These are phyloP conservation scores for Lablab purpureus DNA, from an alignment of 306 rosid genomes.

Conservation along the genomic window DNA sequence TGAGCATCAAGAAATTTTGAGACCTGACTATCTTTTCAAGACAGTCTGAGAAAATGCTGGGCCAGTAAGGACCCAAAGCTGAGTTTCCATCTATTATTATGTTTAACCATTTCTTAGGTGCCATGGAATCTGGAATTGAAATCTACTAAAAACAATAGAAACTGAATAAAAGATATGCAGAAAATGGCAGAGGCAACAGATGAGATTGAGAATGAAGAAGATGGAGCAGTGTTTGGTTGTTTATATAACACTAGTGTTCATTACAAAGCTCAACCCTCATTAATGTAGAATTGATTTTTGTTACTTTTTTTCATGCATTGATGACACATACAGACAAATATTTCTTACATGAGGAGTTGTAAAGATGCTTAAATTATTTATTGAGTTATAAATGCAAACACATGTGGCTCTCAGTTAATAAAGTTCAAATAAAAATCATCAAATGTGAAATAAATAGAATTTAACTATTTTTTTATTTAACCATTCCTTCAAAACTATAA, in stretches of 20 bases:
- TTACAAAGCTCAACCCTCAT: neutral
- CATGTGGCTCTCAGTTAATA: too few species aligned
- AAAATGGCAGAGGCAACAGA: neutral
- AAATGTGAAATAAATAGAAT: too few species aligned
- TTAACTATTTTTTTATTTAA: too few species aligned
- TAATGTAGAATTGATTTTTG: too few species aligned
- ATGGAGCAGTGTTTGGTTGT: neutral
- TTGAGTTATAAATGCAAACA: too few species aligned
- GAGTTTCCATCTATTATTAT: slow-evolving; percentile 40
- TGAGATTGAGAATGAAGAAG: neutral
- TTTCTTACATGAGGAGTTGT: too few species aligned
- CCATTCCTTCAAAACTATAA: too few species aligned
- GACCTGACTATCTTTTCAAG: slow-evolving; percentile 43
- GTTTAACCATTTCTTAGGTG: neutral
- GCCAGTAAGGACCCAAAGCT: slow-evolving; percentile 7
- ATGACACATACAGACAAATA: too few species aligned
- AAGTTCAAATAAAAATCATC: too few species aligned
- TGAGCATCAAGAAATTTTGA: neutral
- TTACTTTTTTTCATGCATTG: too few species aligned
- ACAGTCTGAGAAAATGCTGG: slow-evolving; percentile 5
- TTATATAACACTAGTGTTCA: too few species aligned
- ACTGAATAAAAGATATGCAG: neutral
- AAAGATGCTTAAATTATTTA: too few species aligned
- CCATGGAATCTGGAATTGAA: neutral
- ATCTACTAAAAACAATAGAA: neutral